phyloP scores from a whole-genome alignment of 2,329 filamentous ascomycete genomes.

The Fusarium phyllophilum region DNA sequence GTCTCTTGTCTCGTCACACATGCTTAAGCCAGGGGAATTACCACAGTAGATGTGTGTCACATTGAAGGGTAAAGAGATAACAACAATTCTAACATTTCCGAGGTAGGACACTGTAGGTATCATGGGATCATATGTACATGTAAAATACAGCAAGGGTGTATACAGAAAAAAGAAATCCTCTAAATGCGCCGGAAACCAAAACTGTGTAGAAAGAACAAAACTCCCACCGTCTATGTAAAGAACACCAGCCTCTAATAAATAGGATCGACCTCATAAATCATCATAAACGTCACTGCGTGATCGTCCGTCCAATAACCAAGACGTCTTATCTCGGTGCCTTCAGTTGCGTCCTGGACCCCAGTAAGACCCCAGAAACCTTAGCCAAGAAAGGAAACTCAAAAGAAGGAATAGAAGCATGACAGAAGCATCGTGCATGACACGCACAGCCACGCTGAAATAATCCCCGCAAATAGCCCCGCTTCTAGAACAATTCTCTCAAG shows the following conservation, averaged over 20 bases:
- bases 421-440: constrained; percentile 33
- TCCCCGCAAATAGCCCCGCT: constrained; percentile 39
- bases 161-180: constrained; percentile 5
- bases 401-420: constrained; percentile 36
- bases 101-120: neutral
- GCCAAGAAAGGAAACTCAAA: constrained; percentile 34
- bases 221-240: constrained; percentile 32
- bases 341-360: constrained; percentile 8
- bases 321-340: constrained; percentile 37
- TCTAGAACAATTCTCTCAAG: constrained; percentile 49
- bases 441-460: constrained; percentile 33
- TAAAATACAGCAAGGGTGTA: constrained; percentile 16
- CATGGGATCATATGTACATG: constrained; percentile 3
- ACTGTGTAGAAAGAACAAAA: constrained; percentile 11
- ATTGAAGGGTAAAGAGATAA: constrained; percentile 10
- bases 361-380: constrained; percentile 1
- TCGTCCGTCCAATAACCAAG: constrained; percentile 24
- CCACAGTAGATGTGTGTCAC: constrained; percentile 14
- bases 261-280: constrained; percentile 30
- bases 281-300: constrained; percentile 35
- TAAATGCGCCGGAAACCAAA: constrained; percentile 3
- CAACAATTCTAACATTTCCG: neutral
- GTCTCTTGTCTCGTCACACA: constrained; percentile 19
- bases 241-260: constrained; percentile 22
- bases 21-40: constrained; percentile 1